phyloP scores from a whole-genome alignment of 176 grass and related monocot genomes.

The Lolium perenne region DNA sequence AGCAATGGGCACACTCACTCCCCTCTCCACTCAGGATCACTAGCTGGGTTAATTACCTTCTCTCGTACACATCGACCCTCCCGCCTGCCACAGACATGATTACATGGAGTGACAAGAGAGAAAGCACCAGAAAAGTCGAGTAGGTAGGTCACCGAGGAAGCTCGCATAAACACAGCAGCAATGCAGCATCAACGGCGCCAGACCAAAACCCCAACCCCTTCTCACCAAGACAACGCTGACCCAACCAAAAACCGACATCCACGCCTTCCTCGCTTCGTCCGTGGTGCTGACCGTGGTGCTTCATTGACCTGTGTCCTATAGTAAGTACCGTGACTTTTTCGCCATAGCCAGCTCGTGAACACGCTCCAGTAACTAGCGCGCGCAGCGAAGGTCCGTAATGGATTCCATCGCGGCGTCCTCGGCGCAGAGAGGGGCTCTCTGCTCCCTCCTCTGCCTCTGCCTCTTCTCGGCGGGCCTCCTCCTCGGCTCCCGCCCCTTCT shows the following conservation, averaged over 20 bases:
- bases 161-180: background rate
- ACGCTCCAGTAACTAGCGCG: background rate
- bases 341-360: background rate
- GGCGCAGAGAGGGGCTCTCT: constrained; percentile 22
- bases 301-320: background rate
- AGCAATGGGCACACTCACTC: constrained; percentile 38
- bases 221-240: constrained; percentile 23
- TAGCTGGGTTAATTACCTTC: background rate
- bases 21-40: background rate
- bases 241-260: constrained; percentile 19
- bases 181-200: background rate
- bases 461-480: constrained; percentile 44
- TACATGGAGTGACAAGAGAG: background rate
- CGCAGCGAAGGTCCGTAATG: background rate
- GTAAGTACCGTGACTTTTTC: background rate
- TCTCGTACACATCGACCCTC: background rate
- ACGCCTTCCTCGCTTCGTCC: background rate
- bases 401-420: constrained; percentile 14
- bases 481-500: constrained; percentile 16
- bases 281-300: background rate
- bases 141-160: background rate
- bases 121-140: background rate
- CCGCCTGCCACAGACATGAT: background rate
- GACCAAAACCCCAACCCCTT: constrained; percentile 59
- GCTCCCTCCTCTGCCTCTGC: constrained; percentile 39